Conservation (phyloP, 441 rosid genomes). For the Sinapis alba region DNA sequence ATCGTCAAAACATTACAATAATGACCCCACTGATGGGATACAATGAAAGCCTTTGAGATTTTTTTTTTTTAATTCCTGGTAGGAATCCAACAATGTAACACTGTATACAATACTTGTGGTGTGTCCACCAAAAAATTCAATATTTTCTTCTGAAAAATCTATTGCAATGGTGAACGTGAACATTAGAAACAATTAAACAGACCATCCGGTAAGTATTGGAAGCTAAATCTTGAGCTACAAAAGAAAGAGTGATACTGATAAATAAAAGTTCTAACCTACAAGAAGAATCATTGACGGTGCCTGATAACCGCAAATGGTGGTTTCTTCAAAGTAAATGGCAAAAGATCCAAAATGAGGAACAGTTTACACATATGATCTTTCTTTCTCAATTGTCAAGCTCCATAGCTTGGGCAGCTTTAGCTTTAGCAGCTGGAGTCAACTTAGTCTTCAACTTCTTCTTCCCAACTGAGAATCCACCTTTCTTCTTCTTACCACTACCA, state of each 20-base stretch:
- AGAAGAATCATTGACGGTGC: constrained; percentile 1
- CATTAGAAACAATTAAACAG: background rate
- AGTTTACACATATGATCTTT: background rate
- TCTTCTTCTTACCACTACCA: constrained; percentile 65
- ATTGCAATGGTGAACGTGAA: background rate
- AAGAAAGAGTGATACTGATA: background rate
- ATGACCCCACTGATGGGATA: constrained; percentile 32
- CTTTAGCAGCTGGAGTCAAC: constrained; percentile 69
- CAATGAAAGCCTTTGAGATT: background rate
- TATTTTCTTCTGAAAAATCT: background rate
- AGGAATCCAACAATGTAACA: constrained; percentile 20
- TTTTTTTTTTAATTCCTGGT: background rate
- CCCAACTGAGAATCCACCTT: constrained; percentile 81
- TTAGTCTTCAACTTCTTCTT: constrained; percentile 89
- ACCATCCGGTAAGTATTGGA: background rate
- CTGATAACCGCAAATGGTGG: background rate
- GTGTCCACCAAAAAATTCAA: background rate
- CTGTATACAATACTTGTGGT: background rate
- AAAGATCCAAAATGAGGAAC: constrained; percentile 1
- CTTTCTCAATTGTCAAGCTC: constrained; percentile 67
- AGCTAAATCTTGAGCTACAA: constrained; percentile 15
- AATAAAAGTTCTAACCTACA: constrained; percentile 1
- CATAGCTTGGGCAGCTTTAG: constrained; percentile 93
- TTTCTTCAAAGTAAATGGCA: constrained; percentile 15
- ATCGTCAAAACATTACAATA: background rate